Base-by-base conservation (phyloP, 2,329 filamentous ascomycete species). In the Phyllosticta citriasiana region DNA sequence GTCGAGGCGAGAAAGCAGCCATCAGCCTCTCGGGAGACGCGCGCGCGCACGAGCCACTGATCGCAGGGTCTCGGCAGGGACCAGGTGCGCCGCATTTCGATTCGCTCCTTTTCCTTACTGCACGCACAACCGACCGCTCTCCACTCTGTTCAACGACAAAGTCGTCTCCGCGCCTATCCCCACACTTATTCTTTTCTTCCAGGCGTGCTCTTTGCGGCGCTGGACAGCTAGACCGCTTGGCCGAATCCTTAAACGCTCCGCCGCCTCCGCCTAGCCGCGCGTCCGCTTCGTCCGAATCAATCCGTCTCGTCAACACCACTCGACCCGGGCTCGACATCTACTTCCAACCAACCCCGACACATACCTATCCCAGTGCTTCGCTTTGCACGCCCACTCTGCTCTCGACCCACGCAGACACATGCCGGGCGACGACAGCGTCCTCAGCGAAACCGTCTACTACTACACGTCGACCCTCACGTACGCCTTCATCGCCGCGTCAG, bases 381-480 rank as follows among this genome's bases (percentile, higher is more conserved):
- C 40, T n/a, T n/a, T 47, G 40, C 40, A 47, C 40, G 40, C 14
- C 40, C 12, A 4, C 4, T 47, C 40, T n/a, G 40, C 40, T n/a
- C 52, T 14, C 19, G 9, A 25, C 19, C 52, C 22, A 24, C 52
- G 19, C 52, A 24, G 19, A 40, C 47, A 54, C 54, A 61, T 61
- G 59, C 27, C 59, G 47, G 53, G 19, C 27, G 53, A 60, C 53
- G 26, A 53, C 33, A 52, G 53, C 53, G 55, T 50, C 10, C 54
- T 57, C 54, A 61, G 59, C 59, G 47, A 27, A n/a, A 30, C 30
- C 30, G 55, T 61, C 54, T 61, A 57, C 54, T 57, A 57, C 64
- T 69, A 65, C 63, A 73, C 67, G 57, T 73, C 67, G 64, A 65
- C 72, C 68, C 74, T 65, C 66, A 71, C 67, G 63, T 63, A 70